Conservation (phyloP, 306 rosid species). For the Citrullus mucosospermus region DNA sequence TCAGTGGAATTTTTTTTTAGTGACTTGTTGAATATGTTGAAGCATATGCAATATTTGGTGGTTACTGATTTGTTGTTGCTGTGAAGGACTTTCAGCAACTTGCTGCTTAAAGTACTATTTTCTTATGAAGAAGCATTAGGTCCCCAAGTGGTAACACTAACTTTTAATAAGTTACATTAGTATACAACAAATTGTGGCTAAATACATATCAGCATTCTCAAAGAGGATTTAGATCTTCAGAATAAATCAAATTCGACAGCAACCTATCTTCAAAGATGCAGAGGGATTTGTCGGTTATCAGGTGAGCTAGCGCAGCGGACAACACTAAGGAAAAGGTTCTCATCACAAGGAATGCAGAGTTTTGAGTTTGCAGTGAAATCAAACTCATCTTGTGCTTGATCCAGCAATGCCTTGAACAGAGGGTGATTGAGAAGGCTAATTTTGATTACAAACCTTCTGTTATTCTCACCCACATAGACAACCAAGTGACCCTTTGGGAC, state of each 20-base stretch:
- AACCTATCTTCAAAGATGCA: constrained; percentile 22
- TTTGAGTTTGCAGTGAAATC: constrained; percentile 49
- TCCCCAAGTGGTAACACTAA: not conserved
- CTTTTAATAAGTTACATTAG: constrained; percentile 4
- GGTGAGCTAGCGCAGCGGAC: constrained; percentile 50
- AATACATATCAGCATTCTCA: constrained; percentile 13
- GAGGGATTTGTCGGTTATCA: constrained; percentile 16
- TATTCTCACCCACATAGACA: constrained; percentile 68
- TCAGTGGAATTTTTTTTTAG: not conserved
- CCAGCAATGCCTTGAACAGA: constrained; percentile 67
- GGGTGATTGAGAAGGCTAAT: constrained; percentile 62
- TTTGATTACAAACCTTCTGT: constrained; percentile 67
- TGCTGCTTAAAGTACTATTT: not conserved
- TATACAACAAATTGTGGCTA: constrained; percentile 22
- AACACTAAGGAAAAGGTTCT: constrained; percentile 49
- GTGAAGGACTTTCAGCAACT: not conserved
- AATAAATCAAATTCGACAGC: constrained; percentile 10
- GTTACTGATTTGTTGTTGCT: not conserved
- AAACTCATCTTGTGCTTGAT: constrained; percentile 75
- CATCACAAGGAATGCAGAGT: constrained; percentile 83
- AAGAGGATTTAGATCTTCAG: constrained; percentile 14
- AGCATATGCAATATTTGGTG: not conserved
- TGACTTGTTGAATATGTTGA: not conserved
- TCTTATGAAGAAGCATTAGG: not conserved
- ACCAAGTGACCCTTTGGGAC: constrained; percentile 95